phyloP scores from a whole-genome alignment of 148 eudicot genomes.

The Rhododendron henanense region DNA sequence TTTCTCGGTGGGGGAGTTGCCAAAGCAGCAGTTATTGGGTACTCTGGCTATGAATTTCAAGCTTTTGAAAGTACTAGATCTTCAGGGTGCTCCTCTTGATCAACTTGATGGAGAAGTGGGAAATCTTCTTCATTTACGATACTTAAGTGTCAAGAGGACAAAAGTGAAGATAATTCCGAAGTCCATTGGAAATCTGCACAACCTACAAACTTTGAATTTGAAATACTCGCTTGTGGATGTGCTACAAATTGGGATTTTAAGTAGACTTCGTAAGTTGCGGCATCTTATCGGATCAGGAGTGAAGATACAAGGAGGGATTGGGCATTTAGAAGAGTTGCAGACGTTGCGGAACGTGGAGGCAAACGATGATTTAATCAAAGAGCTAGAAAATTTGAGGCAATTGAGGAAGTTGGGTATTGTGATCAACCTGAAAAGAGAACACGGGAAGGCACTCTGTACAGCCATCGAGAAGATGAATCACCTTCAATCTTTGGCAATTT shows the following conservation, averaged over 20 bases:
- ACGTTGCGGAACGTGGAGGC: background rate
- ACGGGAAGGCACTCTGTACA: background rate
- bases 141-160: background rate
- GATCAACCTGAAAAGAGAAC: background rate
- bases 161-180: background rate
- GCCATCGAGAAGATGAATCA: slow-evolving; percentile 1
- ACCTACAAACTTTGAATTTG: slow-evolving; percentile 3
- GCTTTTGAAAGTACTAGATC: background rate
- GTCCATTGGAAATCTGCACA: background rate
- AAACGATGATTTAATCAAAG: background rate
- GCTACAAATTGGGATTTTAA: background rate
- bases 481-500: background rate
- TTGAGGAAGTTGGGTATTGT: background rate
- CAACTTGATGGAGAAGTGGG: too few relatives aligned
- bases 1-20: background rate
- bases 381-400: background rate
- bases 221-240: background rate
- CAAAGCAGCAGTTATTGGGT: background rate
- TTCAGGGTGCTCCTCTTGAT: background rate
- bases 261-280: background rate
- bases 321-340: background rate
- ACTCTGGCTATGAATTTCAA: background rate
- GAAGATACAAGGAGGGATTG: background rate
- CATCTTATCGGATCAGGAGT: background rate
- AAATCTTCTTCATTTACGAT: background rate